A percentile compares a stretch with the other conserved stretches of the same genome.
phyloP scores from a whole-genome alignment of 2,329 filamentous ascomycete genomes.

The Fusarium piperis region DNA sequence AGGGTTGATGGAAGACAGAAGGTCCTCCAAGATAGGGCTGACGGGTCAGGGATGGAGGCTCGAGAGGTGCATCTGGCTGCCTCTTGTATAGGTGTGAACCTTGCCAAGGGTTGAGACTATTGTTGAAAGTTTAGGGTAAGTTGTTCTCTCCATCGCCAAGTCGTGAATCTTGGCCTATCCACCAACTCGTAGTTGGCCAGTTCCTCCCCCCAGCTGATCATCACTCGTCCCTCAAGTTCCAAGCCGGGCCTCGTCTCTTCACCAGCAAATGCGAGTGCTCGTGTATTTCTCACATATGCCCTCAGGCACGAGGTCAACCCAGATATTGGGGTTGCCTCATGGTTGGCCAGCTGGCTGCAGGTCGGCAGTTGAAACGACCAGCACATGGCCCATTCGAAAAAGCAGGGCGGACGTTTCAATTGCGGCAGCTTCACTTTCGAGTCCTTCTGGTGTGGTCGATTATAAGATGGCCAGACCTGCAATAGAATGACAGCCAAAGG shows the following conservation, averaged over 20 bases:
- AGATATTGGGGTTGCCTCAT: slow-evolving; percentile 3
- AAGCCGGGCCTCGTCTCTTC: not conserved
- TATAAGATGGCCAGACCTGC: slow-evolving; percentile 30
- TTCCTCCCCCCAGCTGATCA: not conserved
- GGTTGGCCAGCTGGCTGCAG: slow-evolving; percentile 14
- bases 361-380: slow-evolving; percentile 12
- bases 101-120: not conserved
- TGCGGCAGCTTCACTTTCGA: slow-evolving; percentile 13
- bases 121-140: not conserved
- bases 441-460: not conserved
- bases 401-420: slow-evolving; percentile 21
- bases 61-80: slow-evolving; percentile 12
- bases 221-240: not conserved
- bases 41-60: slow-evolving; percentile 22
- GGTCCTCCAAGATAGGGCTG: slow-evolving; percentile 15
- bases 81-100: not conserved
- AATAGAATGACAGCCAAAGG: slow-evolving; percentile 10
- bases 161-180: not conserved
- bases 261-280: slow-evolving; percentile 28
- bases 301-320: slow-evolving; percentile 14
- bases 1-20: not conserved
- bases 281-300: slow-evolving; percentile 11
- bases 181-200: not conserved
- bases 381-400: not conserved
- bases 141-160: not conserved